Base-by-base conservation (phyloP, 2,329 filamentous ascomycete genomes). In the Penicillium expansum region DNA sequence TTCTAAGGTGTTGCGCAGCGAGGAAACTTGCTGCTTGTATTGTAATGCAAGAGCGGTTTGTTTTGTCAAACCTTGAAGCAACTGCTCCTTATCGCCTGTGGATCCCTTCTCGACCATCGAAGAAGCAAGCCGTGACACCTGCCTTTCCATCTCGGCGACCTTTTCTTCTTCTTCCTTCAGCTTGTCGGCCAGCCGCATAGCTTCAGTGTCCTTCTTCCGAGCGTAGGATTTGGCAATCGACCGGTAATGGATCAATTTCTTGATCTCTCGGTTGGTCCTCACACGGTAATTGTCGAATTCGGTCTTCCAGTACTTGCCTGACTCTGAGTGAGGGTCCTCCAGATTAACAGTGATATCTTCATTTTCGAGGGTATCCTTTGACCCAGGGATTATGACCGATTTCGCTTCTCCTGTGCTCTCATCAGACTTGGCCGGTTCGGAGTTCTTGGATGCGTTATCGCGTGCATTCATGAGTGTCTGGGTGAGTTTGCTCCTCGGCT, bases 271-370 rank as follows among this genome's bases (percentile, higher is more conserved):
- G 58, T 84, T 81, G 35, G 83, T 86, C 47, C 79, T 81, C 22
- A 77, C 76, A 16, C 83, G 77, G 64, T 86, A 87, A 38, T 74
- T 77, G 52, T 86, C 82, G 63, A 83, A 86, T 59, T 86, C 81
- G 11, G 78, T 76, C 68, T 86, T 86, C 84, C 84, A 86, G 64
- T 85, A 85, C 62, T 80, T 80, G 2, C 83, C 83, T 5, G 82
- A 85, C 50, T 83, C 80, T 0, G 82, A 84, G 22, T 78, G 77
- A 3, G 84, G 83, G 41, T 83, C 78, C 29, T 78, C 74, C 14
- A 84, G 64, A 59, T 85, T 83, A 22, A 80, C 70, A 0, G 82
- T 84, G 32, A 63, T 52, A 24, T 79, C 76, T 48, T 84, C 81
- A 49, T 74, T 73, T 8, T 60, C 59, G 20, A 68, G 62, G 2